phyloP scores from a whole-genome alignment of 108 stramenopile species.

The Fragilariopsis cylindrus region DNA sequence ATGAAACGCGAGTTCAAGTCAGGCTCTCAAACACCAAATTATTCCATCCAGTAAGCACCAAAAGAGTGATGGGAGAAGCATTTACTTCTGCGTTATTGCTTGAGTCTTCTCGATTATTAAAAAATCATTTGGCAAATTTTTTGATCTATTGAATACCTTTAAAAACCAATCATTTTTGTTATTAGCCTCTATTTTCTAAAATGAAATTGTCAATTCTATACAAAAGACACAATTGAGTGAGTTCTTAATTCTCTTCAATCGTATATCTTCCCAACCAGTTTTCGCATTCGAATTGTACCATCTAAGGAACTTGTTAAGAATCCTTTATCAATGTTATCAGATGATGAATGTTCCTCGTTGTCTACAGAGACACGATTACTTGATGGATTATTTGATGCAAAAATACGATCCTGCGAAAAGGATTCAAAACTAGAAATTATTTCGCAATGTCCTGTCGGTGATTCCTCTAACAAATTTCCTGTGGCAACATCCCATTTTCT shows the following conservation, averaged over 20 bases:
- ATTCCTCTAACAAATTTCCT: slow-evolving; percentile 49
- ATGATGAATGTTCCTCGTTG: slow-evolving; percentile 24
- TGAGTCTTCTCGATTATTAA: too few relatives aligned
- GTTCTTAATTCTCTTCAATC: not conserved
- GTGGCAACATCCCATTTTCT: slow-evolving; percentile 79
- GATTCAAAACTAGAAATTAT: slow-evolving; percentile 57
- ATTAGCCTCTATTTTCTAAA: slow-evolving; percentile 60
- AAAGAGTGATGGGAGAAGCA: too few relatives aligned
- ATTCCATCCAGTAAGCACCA: too few relatives aligned
- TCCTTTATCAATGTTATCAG: slow-evolving; percentile 38
- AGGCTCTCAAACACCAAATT: too few relatives aligned
- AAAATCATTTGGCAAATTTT: too few relatives aligned
- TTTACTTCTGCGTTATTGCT: too few relatives aligned
- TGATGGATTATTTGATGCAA: slow-evolving; percentile 32
- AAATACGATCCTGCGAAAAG: slow-evolving; percentile 22
- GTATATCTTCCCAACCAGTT: slow-evolving; percentile 31
- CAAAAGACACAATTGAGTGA: slow-evolving; percentile 58
- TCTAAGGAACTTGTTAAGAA: slow-evolving; percentile 80
- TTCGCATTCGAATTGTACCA: slow-evolving; percentile 77
- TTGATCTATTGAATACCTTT: too few relatives aligned
- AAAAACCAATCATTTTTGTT: too few relatives aligned
- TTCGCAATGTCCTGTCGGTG: slow-evolving; percentile 62
- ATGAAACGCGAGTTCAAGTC: too few relatives aligned
- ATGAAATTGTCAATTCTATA: slow-evolving; percentile 94
- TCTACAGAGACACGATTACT: too few relatives aligned